These are phyloP conservation scores for Mucor irregularis DNA, from an alignment of 371 early-diverging fungal species.

Conservation along the genomic window DNA sequence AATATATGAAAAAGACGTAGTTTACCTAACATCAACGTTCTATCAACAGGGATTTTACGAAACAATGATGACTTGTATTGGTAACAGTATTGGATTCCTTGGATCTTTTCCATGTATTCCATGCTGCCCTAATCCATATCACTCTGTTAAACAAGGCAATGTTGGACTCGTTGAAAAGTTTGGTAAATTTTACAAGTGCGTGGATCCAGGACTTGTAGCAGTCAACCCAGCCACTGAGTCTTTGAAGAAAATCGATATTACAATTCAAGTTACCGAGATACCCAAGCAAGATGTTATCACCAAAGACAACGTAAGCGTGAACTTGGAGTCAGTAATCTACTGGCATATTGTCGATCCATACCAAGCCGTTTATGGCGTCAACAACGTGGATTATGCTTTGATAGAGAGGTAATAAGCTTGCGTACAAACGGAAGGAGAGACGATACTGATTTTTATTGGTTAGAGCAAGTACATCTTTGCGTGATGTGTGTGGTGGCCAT, in stretches of 20 bases:
- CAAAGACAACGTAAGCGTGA: constrained; percentile 83
- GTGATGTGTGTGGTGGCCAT: constrained; percentile 69
- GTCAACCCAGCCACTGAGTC: constrained; percentile 76
- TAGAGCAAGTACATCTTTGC: constrained; percentile 73
- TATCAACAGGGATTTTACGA: constrained; percentile 1
- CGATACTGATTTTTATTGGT: not conserved
- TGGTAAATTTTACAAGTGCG: constrained; percentile 85
- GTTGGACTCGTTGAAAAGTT: constrained; percentile 81
- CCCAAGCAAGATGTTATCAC: constrained; percentile 84
- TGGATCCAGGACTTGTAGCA: constrained; percentile 84
- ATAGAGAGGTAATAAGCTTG: constrained; percentile 67
- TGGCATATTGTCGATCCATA: constrained; percentile 86
- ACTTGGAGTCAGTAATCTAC: constrained; percentile 85
- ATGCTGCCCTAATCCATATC: constrained; percentile 74
- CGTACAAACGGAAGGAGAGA: too few relatives aligned
- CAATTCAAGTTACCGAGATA: constrained; percentile 76
- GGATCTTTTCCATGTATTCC: constrained; percentile 40
- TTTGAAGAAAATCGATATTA: constrained; percentile 69
- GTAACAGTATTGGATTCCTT: constrained; percentile 40
- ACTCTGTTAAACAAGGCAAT: constrained; percentile 64
- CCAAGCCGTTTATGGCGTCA: constrained; percentile 74
- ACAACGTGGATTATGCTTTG: constrained; percentile 73
- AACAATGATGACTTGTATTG: constrained; percentile 50
- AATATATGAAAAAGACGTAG: not conserved
- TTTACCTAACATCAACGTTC: too few relatives aligned